These are phyloP conservation scores for Mucor sp. DNA, from an alignment of 371 early-diverging fungal genomes.

Conservation along the genomic window DNA sequence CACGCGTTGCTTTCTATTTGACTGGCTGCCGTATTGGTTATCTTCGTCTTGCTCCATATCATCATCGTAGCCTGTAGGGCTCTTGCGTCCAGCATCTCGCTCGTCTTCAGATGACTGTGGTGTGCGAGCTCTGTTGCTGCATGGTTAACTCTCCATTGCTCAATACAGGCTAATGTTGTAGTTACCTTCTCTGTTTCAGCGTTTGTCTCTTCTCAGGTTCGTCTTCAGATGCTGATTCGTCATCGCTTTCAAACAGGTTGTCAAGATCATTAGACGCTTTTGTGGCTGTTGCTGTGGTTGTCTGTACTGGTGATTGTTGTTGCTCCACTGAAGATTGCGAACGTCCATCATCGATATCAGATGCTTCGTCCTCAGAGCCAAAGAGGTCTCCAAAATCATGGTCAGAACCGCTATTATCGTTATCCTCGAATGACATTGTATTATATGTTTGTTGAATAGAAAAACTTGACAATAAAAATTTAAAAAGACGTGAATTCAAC, in stretches of 20 bases:
- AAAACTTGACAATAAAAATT: slow-evolving; percentile 1
- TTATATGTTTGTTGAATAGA: background rate
- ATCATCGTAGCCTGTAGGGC: slow-evolving; percentile 2
- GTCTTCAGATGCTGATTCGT: slow-evolving; percentile 28
- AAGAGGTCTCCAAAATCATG: slow-evolving; percentile 48
- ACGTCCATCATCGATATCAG: slow-evolving; percentile 44
- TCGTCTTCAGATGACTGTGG: slow-evolving; percentile 22
- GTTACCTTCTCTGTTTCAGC: slow-evolving; percentile 56
- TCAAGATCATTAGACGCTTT: slow-evolving; percentile 12
- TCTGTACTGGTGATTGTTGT: slow-evolving; percentile 6
- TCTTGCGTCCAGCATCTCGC: slow-evolving; percentile 10
- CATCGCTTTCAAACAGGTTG: slow-evolving; percentile 43
- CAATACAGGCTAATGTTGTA: slow-evolving; percentile 10
- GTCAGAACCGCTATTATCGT: slow-evolving; percentile 20
- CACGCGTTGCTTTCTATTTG: slow-evolving; percentile 34
- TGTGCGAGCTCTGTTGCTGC: background rate
- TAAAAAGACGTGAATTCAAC: background rate
- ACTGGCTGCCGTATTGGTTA: slow-evolving; percentile 32
- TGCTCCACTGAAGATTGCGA: slow-evolving; percentile 30
- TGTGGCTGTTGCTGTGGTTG: background rate
- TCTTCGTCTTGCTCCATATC: slow-evolving; percentile 10
- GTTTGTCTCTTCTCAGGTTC: slow-evolving; percentile 61
- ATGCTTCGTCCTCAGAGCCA: slow-evolving; percentile 54
- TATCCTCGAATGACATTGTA: slow-evolving; percentile 16
- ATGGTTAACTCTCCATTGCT: background rate